Base-by-base conservation (phyloP, 1,284 basidiomycete species). In the Ceratobasidium sp. region DNA sequence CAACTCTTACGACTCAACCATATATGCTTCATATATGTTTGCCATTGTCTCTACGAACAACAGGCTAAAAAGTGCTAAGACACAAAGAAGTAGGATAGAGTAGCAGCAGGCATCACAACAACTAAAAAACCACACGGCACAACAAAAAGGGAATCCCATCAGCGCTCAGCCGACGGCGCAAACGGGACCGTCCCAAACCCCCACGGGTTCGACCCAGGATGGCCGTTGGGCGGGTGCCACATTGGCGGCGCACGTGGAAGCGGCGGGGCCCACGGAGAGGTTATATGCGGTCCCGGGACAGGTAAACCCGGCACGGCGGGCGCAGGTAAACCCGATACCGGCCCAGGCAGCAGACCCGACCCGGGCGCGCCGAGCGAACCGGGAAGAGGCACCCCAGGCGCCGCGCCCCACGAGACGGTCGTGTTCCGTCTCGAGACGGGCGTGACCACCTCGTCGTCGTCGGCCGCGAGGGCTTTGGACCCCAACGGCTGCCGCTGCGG, bases 401-500 rank as follows among this genome's bases (percentile, higher is more conserved):
- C 70, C 13, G 40, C 59, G n/a, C 57, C 46, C 70, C 70, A 74
- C 44, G 70, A 74, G 7, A 74, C 59, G 1, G 70, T 74, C 70
- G 70, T 74, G 28, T 74, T 74, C 59, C 70, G 40, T 17, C 70
- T 12, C 54, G 70, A 62, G 15, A 74, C 38, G 26, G 70, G 70
- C n/a, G 70, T 74, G 7, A 74, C 70, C 13, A 74, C 70, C 33
- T 74, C 70, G 52, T 74, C 70, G 33, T 74, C 70, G 46, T 74
- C 70, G 13, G 70, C 70, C n/a, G 70, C 70, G 20, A 74, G 70
- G 20, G 70, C 70, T n/a, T 74, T 74, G 44, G 70, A 74, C 48
- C 70, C 70, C 26, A 74, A 33, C 46, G 70, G 57, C 46, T 64
- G 57, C 15, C 70, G 40, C 38, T 74, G 56, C 3, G 70, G 70